Conservation (phyloP, 257 asterid genomes). For the Henckelia pumila region DNA sequence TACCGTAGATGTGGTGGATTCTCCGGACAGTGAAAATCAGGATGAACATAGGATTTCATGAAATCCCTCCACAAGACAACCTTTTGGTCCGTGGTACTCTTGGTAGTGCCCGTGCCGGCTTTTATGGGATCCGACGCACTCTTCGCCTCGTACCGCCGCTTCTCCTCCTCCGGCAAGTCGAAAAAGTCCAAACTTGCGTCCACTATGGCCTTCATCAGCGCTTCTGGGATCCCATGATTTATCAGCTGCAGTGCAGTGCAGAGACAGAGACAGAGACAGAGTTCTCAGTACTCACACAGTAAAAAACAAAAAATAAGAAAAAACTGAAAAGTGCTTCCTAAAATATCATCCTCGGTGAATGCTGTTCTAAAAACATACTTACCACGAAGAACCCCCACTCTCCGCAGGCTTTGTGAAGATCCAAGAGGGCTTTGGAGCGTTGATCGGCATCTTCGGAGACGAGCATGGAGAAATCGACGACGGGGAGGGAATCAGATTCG, state of each 20-base stretch:
- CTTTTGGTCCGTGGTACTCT: constrained; percentile 23
- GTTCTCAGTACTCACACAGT: too few species aligned
- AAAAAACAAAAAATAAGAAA: too few species aligned
- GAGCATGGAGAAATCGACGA: constrained; percentile 41
- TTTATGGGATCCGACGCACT: constrained; percentile 37
- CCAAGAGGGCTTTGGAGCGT: constrained; percentile 28
- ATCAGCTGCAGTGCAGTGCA: constrained; percentile 50
- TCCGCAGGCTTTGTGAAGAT: constrained; percentile 37
- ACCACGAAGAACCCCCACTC: constrained; percentile 62
- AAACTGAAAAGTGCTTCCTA: too few species aligned
- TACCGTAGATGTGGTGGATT: constrained; percentile 35
- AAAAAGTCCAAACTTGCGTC: constrained; percentile 30
- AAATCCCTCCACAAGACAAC: constrained; percentile 47
- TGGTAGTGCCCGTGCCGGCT: constrained; percentile 29
- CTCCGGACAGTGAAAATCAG: constrained; percentile 43
- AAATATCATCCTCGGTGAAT: too few species aligned
- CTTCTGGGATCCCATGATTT: constrained; percentile 46
- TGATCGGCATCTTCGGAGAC: constrained; percentile 24
- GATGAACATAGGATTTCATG: constrained; percentile 42
- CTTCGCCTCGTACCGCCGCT: constrained; percentile 29
- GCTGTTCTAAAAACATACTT: too few species aligned
- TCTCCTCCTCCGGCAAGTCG: constrained; percentile 34
- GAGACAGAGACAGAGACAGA: too few species aligned
- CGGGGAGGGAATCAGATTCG: constrained; percentile 34
- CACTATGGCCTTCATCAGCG: constrained; percentile 22